Conservation (phyloP, 2,329 filamentous ascomycete genomes). For the Diaporthe ampelina region DNA sequence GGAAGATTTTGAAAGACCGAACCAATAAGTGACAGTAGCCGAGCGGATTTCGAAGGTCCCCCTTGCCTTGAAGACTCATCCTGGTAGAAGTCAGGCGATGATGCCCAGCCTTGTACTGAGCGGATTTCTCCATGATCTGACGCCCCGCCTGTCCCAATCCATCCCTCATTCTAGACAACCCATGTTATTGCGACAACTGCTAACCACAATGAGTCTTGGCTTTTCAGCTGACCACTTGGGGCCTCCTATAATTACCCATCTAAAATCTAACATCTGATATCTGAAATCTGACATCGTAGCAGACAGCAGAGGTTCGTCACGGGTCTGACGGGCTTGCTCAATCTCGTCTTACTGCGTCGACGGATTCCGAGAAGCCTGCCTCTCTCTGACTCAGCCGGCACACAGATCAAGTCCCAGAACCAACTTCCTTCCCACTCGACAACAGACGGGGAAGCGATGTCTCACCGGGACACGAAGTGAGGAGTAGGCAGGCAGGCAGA, state of each 20-base stretch:
- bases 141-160: background rate
- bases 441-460: background rate
- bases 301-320: background rate
- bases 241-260: background rate
- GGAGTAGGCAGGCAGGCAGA: background rate
- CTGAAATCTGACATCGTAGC: background rate
- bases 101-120: constrained; percentile 5
- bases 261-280: constrained; percentile 7
- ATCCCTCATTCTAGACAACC: background rate
- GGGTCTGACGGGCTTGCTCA: background rate
- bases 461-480: background rate
- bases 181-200: background rate
- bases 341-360: constrained; percentile 23
- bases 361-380: background rate
- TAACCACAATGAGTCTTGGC: background rate
- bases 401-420: background rate
- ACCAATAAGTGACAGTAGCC: background rate
- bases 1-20: background rate
- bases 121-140: background rate
- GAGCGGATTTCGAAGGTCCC: background rate
- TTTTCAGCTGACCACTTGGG: background rate
- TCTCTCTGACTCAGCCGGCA: constrained; percentile 17
- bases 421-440: background rate
- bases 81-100: background rate
- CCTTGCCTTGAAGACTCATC: background rate